A percentile compares a stretch with the other conserved stretches of the same genome.
Evolutionary conservation across 2,329 filamentous ascomycete species (phyloP).

Genomic region (Chaetomium sp.): DNA sequence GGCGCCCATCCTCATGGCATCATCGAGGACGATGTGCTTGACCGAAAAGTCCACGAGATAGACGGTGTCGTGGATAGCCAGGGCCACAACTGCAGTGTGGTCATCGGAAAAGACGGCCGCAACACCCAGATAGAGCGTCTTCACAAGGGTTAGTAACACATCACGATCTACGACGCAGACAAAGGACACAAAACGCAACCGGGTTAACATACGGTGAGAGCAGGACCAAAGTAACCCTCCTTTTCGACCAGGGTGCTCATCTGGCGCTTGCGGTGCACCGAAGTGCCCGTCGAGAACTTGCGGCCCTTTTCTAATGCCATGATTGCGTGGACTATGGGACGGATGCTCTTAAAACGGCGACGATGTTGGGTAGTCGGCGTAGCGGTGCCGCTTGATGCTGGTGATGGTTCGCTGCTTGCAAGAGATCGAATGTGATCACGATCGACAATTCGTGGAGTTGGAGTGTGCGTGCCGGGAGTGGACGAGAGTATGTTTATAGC

Average conservation of each 20-base stretch:
- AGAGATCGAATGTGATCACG: constrained; percentile 18
- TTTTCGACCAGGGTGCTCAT: constrained; percentile 50
- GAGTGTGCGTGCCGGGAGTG: background rate
- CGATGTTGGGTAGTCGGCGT: constrained; percentile 3
- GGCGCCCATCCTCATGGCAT: constrained; percentile 44
- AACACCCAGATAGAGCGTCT: constrained; percentile 65
- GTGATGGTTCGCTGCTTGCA: constrained; percentile 22
- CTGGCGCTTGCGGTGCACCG: constrained; percentile 49
- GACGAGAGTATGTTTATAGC: constrained; percentile 14
- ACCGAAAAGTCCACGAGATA: constrained; percentile 75
- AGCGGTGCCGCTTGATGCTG: constrained; percentile 9
- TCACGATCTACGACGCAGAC: background rate
- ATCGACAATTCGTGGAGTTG: constrained; percentile 9
- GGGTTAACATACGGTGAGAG: constrained; percentile 47
- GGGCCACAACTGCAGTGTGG: constrained; percentile 59
- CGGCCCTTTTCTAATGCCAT: constrained; percentile 40
- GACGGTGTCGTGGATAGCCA: constrained; percentile 72
- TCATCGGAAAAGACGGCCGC: constrained; percentile 57
- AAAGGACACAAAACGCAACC: background rate
- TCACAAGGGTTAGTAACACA: background rate
- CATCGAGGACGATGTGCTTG: constrained; percentile 54
- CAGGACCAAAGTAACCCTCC: constrained; percentile 48
- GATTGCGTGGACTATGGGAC: constrained; percentile 31
- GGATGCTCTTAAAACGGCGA: constrained; percentile 22
- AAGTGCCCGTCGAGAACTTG: constrained; percentile 50